Percentiles rank a stretch among this genome's conserved stretches.
These are phyloP conservation scores for Achaetomiella virescens DNA, from an alignment of 495 filamentous ascomycete genomes.

Conservation along the genomic window DNA sequence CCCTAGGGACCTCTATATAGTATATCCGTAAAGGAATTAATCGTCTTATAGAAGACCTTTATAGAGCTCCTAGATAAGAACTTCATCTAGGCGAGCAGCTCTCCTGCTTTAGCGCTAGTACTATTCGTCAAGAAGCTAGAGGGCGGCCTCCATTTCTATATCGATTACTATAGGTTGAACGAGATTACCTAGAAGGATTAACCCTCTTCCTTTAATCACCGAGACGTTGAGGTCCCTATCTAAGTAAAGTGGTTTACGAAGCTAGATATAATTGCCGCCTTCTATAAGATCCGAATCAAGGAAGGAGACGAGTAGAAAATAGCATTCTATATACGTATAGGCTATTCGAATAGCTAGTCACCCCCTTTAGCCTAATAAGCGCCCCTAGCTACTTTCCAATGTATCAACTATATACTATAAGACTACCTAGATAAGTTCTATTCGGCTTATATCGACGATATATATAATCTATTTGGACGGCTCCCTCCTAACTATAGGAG, in stretches of 20 bases:
- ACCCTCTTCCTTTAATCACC: slow-evolving; percentile 42
- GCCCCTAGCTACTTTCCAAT: slow-evolving; percentile 24
- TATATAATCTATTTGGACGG: slow-evolving; percentile 3
- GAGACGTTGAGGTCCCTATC: slow-evolving; percentile 32
- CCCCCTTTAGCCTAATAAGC: slow-evolving; percentile 31
- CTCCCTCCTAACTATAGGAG: not conserved
- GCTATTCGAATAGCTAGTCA: slow-evolving; percentile 28
- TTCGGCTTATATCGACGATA: slow-evolving; percentile 4
- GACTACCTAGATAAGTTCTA: slow-evolving; percentile 23
- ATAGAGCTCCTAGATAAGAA: slow-evolving; percentile 9
- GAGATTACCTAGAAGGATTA: slow-evolving; percentile 36
- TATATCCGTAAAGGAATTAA: slow-evolving; percentile 23
- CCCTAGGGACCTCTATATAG: slow-evolving; percentile 14
- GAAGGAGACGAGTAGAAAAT: slow-evolving; percentile 26
- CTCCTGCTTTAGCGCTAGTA: slow-evolving; percentile 25
- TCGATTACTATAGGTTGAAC: slow-evolving; percentile 44
- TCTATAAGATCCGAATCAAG: slow-evolving; percentile 22
- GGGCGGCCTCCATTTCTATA: slow-evolving; percentile 35
- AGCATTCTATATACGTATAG: slow-evolving; percentile 28
- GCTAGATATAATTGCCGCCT: slow-evolving; percentile 28
- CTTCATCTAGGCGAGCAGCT: slow-evolving; percentile 1
- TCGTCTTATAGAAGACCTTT: slow-evolving; percentile 11
- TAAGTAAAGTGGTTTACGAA: slow-evolving; percentile 38
- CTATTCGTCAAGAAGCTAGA: slow-evolving; percentile 33
- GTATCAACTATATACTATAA: slow-evolving; percentile 26